Conservation (phyloP, 2,329 filamentous ascomycete genomes). For the Calonectria henricotiae region DNA sequence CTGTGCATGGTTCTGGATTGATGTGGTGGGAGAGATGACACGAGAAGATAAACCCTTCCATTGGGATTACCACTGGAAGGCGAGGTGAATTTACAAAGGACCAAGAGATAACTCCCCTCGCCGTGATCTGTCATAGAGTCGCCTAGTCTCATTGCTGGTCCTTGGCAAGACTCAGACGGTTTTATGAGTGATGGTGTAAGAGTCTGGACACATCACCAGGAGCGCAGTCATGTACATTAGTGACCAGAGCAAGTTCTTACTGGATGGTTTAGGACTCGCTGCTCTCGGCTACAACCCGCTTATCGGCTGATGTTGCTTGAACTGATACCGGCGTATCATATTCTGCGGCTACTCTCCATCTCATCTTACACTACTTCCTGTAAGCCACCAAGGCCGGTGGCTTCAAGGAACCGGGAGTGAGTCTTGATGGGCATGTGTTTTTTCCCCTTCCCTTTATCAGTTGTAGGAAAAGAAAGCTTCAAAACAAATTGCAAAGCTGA, state of each 20-base stretch:
- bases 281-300: neutral
- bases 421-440: neutral
- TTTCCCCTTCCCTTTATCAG: too few species aligned
- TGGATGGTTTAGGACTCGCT: neutral
- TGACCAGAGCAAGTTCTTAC: neutral
- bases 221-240: neutral
- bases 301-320: neutral
- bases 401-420: too few species aligned
- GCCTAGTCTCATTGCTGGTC: neutral
- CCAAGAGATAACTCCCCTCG: neutral
- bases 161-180: neutral
- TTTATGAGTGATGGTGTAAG: neutral
- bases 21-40: neutral
- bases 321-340: too few species aligned
- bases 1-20: neutral
- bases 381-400: neutral
- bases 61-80: neutral
- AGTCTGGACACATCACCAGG: neutral
- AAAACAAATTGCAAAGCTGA: neutral
- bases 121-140: too few species aligned
- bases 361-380: neutral
- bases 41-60: neutral
- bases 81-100: too few species aligned
- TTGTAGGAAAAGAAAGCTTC: neutral
- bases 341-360: neutral